A percentile compares a stretch with the other conserved stretches of the same genome.
These are phyloP conservation scores for Pontederia crassipes DNA, from an alignment of 176 grass and related monocot species.

Conservation along the genomic window DNA sequence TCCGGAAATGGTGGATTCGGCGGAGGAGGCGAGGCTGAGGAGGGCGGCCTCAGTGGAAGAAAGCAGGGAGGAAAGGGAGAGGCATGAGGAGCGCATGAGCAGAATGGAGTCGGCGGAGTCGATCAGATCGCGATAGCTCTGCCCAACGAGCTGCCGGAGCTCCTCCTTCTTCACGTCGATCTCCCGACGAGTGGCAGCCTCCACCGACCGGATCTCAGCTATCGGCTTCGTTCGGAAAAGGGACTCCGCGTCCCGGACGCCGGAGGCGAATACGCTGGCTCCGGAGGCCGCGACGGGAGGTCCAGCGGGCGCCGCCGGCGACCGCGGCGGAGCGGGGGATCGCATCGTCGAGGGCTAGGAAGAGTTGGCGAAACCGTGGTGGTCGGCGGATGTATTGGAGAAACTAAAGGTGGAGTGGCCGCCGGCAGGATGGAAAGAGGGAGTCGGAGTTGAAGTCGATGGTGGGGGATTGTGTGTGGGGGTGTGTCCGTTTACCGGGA, in stretches of 20 bases:
- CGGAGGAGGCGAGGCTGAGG: conserved; percentile 39
- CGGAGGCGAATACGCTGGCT: not conserved
- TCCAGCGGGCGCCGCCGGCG: too few relatives aligned
- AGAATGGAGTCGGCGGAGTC: conserved; percentile 94
- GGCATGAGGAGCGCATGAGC: conserved; percentile 71
- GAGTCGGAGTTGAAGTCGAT: too few relatives aligned
- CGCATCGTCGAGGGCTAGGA: too few relatives aligned
- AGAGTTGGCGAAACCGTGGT: too few relatives aligned
- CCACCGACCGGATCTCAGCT: conserved; percentile 66
- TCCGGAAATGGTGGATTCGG: not conserved
- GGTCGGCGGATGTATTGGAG: too few relatives aligned
- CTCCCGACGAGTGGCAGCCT: conserved; percentile 56
- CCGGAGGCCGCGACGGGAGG: too few relatives aligned
- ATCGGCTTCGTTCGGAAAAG: conserved; percentile 85
- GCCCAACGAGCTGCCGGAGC: conserved; percentile 86
- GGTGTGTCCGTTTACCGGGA: too few relatives aligned
- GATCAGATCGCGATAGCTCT: conserved; percentile 94
- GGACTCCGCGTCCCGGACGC: conserved; percentile 58
- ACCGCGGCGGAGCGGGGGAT: too few relatives aligned
- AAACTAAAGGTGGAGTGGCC: too few relatives aligned
- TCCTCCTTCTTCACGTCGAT: conserved; percentile 95
- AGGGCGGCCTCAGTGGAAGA: conserved; percentile 55
- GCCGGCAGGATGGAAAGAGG: too few relatives aligned
- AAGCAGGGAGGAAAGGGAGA: conserved; percentile 52
- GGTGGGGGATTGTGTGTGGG: too few relatives aligned